Base-by-base conservation (phyloP, 192 early-diverging fungal genomes). In the Glomus cerebriforme region DNA sequence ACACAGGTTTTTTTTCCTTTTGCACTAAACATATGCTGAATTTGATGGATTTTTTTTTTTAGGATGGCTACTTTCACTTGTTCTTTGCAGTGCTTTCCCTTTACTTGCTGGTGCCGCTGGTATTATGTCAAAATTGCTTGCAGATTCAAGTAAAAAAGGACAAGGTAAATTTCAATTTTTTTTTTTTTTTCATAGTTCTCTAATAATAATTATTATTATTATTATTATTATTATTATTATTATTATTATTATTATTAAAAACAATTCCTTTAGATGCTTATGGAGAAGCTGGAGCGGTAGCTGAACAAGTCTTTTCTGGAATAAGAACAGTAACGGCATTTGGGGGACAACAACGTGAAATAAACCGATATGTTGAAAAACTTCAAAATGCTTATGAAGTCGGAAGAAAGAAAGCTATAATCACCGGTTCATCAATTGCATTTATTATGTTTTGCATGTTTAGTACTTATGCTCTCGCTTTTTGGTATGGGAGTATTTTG, bases 281-380 rank as follows among this genome's bases (percentile, higher is more conserved):
- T 80, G 95, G 92, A 7, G 88, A 83, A 37, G 96, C 96, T 0
- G 96, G 95, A 43, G 90, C 89, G n/a, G 90, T 99, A 34, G 97
- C 95, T 2, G 91, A 95, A 84, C 93, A 99, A 82, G 95, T 92
- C 0, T 82, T 99, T 26, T 86, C 91, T 24, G 88, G 91, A 35
- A 94, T 98, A 66, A 88, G 94, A 62, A 99, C 96, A 2, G 95
- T 99, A n/a, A 88, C 89, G 59, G 88, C 96, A 12, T 98, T 98
- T 85, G 91, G 90, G 60, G 92, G 90, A 5, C 88, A 97, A 85
- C 81, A 90, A 29, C 91, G 92, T 60, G 94, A 94, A 78, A 54
- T 84, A 32, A 78, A 78, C 34, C 82, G 92, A 15, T 99, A 96
- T 81, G 81, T 82, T 32, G 73, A 79, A 26, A 83, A 88, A 84